These are phyloP conservation scores for Iodosphaeria phyllophila DNA, from an alignment of 2,329 filamentous ascomycete species.

Conservation along the genomic window DNA sequence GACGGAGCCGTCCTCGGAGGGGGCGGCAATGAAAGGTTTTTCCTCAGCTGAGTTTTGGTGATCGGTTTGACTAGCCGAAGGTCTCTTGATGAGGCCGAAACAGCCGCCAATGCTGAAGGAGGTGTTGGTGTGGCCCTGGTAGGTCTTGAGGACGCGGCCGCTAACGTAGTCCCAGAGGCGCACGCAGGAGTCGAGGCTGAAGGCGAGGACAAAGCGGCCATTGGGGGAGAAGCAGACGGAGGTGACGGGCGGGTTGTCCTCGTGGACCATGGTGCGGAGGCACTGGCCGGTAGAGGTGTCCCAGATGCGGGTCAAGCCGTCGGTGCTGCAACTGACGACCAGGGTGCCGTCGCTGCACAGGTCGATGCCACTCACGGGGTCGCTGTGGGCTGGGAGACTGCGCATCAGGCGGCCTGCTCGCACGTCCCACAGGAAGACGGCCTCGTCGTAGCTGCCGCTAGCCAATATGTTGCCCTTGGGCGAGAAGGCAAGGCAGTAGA, in stretches of 20 bases:
- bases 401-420: slow-evolving; percentile 75
- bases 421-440: slow-evolving; percentile 93
- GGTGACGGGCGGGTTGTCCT: slow-evolving; percentile 82
- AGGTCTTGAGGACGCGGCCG: slow-evolving; percentile 86
- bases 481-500: slow-evolving; percentile 88
- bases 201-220: slow-evolving; percentile 80
- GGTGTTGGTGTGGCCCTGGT: slow-evolving; percentile 76
- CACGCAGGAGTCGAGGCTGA: slow-evolving; percentile 76
- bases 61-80: too few relatives aligned
- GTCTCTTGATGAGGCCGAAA: slow-evolving; percentile 63
- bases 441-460: slow-evolving; percentile 91
- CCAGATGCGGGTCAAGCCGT: slow-evolving; percentile 88
- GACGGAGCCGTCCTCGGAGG: slow-evolving; percentile 74
- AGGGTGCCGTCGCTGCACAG: slow-evolving; percentile 85
- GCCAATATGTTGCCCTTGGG: slow-evolving; percentile 96
- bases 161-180: slow-evolving; percentile 91
- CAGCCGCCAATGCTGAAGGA: slow-evolving; percentile 72
- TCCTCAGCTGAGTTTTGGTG: too few relatives aligned
- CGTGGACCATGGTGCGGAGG: slow-evolving; percentile 82
- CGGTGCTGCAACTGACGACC: slow-evolving; percentile 77
- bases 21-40: slow-evolving; percentile 50
- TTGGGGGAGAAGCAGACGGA: slow-evolving; percentile 89
- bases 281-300: slow-evolving; percentile 92
- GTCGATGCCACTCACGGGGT: slow-evolving; percentile 85
- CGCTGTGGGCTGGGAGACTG: slow-evolving; percentile 80